Percentiles rank a stretch among this genome's conserved stretches.
Conservation (phyloP, 805 yeast species). For the Phaffomyces antillensis region DNA sequence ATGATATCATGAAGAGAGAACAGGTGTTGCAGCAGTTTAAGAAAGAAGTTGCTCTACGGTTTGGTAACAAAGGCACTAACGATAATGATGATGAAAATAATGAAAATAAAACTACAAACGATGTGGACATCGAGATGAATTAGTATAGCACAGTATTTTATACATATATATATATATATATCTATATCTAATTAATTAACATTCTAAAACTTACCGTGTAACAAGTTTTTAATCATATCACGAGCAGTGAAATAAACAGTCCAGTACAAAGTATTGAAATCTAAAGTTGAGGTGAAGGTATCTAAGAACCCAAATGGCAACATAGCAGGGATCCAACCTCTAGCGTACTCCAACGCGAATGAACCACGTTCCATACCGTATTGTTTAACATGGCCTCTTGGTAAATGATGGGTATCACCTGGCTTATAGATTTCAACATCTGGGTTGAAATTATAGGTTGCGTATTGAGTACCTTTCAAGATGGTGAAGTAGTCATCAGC, state of each 20-base stretch:
- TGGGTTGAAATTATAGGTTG: constrained; percentile 59
- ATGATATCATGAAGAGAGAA: neutral
- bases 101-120: too few relatives aligned
- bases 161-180: neutral
- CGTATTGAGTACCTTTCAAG: constrained; percentile 68
- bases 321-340: constrained; percentile 99
- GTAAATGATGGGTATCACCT: constrained; percentile 80
- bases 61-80: neutral
- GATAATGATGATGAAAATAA: neutral
- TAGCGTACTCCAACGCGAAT: constrained; percentile 92
- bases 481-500: constrained; percentile 98
- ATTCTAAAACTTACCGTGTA: constrained; percentile 54
- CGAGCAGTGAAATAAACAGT: constrained; percentile 71
- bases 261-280: constrained; percentile 55
- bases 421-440: constrained; percentile 70
- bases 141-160: neutral
- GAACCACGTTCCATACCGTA: constrained; percentile 77
- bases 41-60: neutral
- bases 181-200: too few relatives aligned
- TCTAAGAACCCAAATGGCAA: constrained; percentile 91
- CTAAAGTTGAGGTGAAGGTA: constrained; percentile 73
- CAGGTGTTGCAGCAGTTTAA: constrained; percentile 1
- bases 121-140: too few relatives aligned
- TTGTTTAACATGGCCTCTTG: constrained; percentile 71
- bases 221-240: constrained; percentile 67